Evolutionary conservation across 176 grass and related monocot species (phyloP).

Genomic region (Oryza punctata): DNA sequence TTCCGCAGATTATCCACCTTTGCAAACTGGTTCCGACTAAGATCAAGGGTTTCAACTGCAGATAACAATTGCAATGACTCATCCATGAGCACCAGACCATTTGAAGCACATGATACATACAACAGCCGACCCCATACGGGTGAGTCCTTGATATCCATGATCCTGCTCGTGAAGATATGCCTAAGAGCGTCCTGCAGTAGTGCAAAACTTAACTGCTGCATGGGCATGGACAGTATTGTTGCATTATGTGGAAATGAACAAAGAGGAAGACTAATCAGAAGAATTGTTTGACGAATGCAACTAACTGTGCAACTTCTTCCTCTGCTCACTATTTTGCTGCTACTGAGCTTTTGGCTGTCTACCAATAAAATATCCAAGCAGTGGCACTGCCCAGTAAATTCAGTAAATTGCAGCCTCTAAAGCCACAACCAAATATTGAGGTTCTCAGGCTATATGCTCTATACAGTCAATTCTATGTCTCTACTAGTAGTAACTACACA

Average conservation of each 20-base stretch:
- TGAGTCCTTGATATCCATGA: constrained; percentile 89
- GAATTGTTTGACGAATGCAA: background rate
- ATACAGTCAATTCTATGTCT: background rate
- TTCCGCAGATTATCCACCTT: constrained; percentile 89
- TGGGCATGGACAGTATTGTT: constrained; percentile 13
- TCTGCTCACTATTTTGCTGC: constrained; percentile 1
- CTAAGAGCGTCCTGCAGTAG: constrained; percentile 85
- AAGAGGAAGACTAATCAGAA: constrained; percentile 6
- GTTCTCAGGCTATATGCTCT: constrained; percentile 9
- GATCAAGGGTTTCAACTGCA: constrained; percentile 82
- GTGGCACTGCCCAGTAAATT: constrained; percentile 20
- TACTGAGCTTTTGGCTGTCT: constrained; percentile 28
- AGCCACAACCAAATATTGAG: constrained; percentile 25
- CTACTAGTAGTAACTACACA: background rate
- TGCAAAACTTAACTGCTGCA: constrained; percentile 30
- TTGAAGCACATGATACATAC: constrained; percentile 87
- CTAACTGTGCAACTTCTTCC: constrained; percentile 17
- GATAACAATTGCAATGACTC: constrained; percentile 90
- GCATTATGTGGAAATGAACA: background rate
- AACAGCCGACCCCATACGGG: constrained; percentile 78
- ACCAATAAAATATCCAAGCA: constrained; percentile 13
- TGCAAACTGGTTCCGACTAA: constrained; percentile 83
- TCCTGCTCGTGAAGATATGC: constrained; percentile 91
- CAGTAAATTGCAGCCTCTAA: constrained; percentile 16
- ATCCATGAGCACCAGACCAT: constrained; percentile 87